Percentiles rank a stretch among this genome's conserved stretches.
Evolutionary conservation across 1,284 basidiomycete genomes (phyloP).

Genomic region (Sanguinoderma infundibulare): DNA sequence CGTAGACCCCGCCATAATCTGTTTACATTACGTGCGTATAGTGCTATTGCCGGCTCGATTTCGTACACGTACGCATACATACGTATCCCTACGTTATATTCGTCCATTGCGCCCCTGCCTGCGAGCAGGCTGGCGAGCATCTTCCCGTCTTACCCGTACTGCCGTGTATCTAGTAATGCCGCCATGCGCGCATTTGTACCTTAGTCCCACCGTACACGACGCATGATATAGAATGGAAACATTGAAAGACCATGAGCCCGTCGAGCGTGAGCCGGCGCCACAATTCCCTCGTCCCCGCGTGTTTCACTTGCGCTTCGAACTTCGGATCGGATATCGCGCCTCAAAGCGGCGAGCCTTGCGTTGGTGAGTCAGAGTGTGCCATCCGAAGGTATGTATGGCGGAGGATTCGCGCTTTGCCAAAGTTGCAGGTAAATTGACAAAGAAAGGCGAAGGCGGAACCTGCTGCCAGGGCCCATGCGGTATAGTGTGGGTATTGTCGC

Average conservation of each 20-base stretch:
- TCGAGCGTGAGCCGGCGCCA: too few species aligned
- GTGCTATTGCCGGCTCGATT: conserved; percentile 5
- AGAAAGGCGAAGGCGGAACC: not conserved
- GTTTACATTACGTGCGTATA: conserved; percentile 25
- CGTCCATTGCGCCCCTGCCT: not conserved
- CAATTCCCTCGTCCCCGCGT: not conserved
- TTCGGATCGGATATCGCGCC: not conserved
- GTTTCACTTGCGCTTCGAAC: not conserved
- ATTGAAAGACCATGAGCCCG: too few species aligned
- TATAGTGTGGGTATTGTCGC: not conserved
- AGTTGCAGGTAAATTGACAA: too few species aligned
- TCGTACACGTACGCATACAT: conserved; percentile 7
- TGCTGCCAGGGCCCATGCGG: not conserved
- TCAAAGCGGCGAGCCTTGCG: not conserved
- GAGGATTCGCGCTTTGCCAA: too few species aligned
- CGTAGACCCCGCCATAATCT: conserved; percentile 24
- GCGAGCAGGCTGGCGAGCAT: not conserved
- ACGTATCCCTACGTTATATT: conserved; percentile 19
- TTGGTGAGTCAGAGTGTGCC: too few species aligned
- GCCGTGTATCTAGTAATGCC: conserved; percentile 19
- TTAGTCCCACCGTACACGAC: conserved; percentile 1
- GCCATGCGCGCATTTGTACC: conserved; percentile 6
- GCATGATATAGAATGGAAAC: not conserved
- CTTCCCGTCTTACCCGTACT: not conserved
- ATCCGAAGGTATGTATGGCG: too few species aligned